Evolutionary conservation across 1,284 basidiomycete genomes (phyloP).

Genomic region (Cryptococcus floricola): DNA sequence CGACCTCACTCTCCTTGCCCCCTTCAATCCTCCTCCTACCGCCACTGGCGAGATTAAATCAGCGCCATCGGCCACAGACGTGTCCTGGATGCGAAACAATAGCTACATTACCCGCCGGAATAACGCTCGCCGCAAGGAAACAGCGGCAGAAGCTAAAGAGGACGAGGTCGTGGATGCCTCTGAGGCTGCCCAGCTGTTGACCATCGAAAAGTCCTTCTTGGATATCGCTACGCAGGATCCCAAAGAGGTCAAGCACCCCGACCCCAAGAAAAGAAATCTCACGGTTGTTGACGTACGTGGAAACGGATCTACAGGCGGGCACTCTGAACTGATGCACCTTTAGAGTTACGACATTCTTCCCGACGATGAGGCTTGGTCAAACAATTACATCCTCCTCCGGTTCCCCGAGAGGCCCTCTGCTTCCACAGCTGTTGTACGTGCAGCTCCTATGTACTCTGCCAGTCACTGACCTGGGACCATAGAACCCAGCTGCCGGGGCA

Average conservation of each 20-base stretch:
- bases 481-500: slow-evolving; percentile 61
- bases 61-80: slow-evolving; percentile 51
- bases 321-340: background rate
- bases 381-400: slow-evolving; percentile 80
- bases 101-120: slow-evolving; percentile 67
- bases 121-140: slow-evolving; percentile 18
- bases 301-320: background rate
- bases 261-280: slow-evolving; percentile 67
- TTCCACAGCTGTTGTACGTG: slow-evolving; percentile 65
- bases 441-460: slow-evolving; percentile 35
- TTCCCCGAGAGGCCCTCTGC: slow-evolving; percentile 73
- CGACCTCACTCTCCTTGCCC: slow-evolving; percentile 36
- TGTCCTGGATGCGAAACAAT: slow-evolving; percentile 84
- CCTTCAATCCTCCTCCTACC: slow-evolving; percentile 18
- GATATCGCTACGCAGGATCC: slow-evolving; percentile 60
- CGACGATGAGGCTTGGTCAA: slow-evolving; percentile 81
- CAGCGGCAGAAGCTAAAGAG: slow-evolving; percentile 18
- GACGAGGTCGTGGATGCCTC: slow-evolving; percentile 67
- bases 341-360: slow-evolving; percentile 74
- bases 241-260: slow-evolving; percentile 58
- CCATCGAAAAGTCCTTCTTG: slow-evolving; percentile 77
- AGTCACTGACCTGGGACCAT: background rate
- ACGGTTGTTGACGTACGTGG: slow-evolving; percentile 64
- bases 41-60: slow-evolving; percentile 18
- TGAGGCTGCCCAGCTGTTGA: slow-evolving; percentile 68